phyloP scores from a whole-genome alignment of 805 yeast genomes.

The Brettanomyces naardenensis region DNA sequence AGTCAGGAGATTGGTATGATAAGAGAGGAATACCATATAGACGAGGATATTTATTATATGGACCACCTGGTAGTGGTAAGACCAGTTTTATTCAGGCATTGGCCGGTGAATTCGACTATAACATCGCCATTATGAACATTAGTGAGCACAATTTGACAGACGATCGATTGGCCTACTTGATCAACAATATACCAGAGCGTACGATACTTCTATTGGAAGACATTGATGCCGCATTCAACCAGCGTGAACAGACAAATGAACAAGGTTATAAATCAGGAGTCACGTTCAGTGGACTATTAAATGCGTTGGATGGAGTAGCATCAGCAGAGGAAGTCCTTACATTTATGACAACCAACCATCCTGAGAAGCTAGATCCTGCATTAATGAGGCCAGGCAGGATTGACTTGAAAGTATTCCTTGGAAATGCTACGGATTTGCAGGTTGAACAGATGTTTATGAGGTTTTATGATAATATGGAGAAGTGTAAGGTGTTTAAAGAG shows the following conservation, averaged over 20 bases:
- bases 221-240: slow-evolving; percentile 90
- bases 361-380: slow-evolving; percentile 89
- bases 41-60: slow-evolving; percentile 87
- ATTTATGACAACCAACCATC: slow-evolving; percentile 98
- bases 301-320: slow-evolving; percentile 95
- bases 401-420: slow-evolving; percentile 74
- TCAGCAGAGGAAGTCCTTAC: slow-evolving; percentile 95
- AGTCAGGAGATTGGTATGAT: slow-evolving; percentile 83
- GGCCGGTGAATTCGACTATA: slow-evolving; percentile 94
- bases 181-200: slow-evolving; percentile 93
- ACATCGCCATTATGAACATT: slow-evolving; percentile 85
- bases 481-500: slow-evolving; percentile 43
- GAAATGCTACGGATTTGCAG: slow-evolving; percentile 82
- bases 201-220: slow-evolving; percentile 83
- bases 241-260: slow-evolving; percentile 68
- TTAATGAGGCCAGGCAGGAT: slow-evolving; percentile 91
- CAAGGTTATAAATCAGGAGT: slow-evolving; percentile 81
- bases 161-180: slow-evolving; percentile 86
- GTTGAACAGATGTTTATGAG: slow-evolving; percentile 77
- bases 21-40: slow-evolving; percentile 97
- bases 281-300: slow-evolving; percentile 87
- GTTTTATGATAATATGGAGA: slow-evolving; percentile 58
- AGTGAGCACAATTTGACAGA: slow-evolving; percentile 91
- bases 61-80: slow-evolving; percentile 98
- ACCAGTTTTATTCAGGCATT: slow-evolving; percentile 93